Percentiles rank a stretch among this genome's conserved stretches.
phyloP scores from a whole-genome alignment of 106 monocot genomes.

The Chionographis japonica region DNA sequence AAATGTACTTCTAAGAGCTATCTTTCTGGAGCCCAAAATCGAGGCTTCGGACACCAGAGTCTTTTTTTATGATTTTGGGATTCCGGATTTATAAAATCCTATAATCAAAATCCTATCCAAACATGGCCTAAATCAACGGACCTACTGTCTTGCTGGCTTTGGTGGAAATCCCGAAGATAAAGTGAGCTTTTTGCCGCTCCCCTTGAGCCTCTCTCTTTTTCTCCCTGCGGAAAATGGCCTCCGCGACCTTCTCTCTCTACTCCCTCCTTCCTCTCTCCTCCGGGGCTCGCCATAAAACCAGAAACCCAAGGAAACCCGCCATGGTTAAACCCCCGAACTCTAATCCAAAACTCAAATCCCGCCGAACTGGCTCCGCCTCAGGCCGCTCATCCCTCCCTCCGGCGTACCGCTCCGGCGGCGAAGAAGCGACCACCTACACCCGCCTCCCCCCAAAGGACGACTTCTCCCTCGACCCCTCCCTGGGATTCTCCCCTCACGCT shows the following conservation, averaged over 20 bases:
- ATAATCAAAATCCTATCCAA: too few relatives aligned
- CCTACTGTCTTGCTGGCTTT: too few relatives aligned
- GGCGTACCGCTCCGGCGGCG: constrained; percentile 6
- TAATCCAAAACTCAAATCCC: constrained; percentile 5
- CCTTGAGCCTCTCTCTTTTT: too few relatives aligned
- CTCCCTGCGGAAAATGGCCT: constrained; percentile 15
- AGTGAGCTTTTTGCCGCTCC: too few relatives aligned
- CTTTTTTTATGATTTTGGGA: too few relatives aligned
- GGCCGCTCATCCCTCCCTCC: not conserved
- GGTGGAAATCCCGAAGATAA: too few relatives aligned
- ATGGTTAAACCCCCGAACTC: not conserved
- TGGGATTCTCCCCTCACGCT: not conserved
- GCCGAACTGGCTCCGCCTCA: not conserved
- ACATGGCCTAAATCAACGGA: too few relatives aligned
- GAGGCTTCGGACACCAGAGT: too few relatives aligned
- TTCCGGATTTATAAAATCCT: too few relatives aligned
- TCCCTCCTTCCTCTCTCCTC: constrained; percentile 9
- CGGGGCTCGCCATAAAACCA: constrained; percentile 11
- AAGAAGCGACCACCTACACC: constrained; percentile 75
- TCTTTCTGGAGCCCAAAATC: too few relatives aligned
- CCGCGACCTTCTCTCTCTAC: constrained; percentile 28
- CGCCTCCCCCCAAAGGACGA: constrained; percentile 75
- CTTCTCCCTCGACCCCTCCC: constrained; percentile 10
- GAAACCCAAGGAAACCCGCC: constrained; percentile 1
- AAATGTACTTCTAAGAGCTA: too few relatives aligned